Evolutionary conservation across 306 rosid species (phyloP).

Genomic region (Malus sieversii): DNA sequence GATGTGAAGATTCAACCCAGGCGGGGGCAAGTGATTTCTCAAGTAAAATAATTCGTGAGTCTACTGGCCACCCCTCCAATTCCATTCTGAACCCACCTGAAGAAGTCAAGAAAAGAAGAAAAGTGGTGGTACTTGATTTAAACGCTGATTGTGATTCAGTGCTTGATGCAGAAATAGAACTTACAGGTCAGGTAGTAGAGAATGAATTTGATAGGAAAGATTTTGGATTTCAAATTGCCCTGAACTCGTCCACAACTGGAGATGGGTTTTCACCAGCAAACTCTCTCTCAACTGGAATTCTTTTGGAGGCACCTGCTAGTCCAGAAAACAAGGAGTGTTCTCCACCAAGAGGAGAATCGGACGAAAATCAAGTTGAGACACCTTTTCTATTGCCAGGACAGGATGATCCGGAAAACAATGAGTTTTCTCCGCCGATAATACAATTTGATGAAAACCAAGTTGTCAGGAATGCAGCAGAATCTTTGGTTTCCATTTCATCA

Average conservation of each 20-base stretch:
- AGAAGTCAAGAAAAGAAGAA: slow-evolving; percentile 21
- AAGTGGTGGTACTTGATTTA: slow-evolving; percentile 17
- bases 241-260: slow-evolving; percentile 44
- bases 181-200: slow-evolving; percentile 23
- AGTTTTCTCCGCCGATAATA: slow-evolving; percentile 34
- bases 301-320: slow-evolving; percentile 56
- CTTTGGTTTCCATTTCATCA: slow-evolving; percentile 58
- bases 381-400: slow-evolving; percentile 25
- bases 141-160: slow-evolving; percentile 16
- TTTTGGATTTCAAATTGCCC: slow-evolving; percentile 43
- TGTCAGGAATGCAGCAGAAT: slow-evolving; percentile 53
- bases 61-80: slow-evolving; percentile 14
- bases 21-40: slow-evolving; percentile 18
- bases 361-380: slow-evolving; percentile 39
- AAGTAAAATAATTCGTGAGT: slow-evolving; percentile 8
- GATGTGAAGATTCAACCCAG: slow-evolving; percentile 11
- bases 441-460: slow-evolving; percentile 53
- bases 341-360: slow-evolving; percentile 67
- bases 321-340: slow-evolving; percentile 68
- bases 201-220: slow-evolving; percentile 20
- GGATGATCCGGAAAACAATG: slow-evolving; percentile 15
- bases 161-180: slow-evolving; percentile 15
- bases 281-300: slow-evolving; percentile 22
- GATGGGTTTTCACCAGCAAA: slow-evolving; percentile 29
- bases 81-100: slow-evolving; percentile 11